Conservation (phyloP, 2,329 filamentous ascomycete species). For the Ilyonectria destructans region DNA sequence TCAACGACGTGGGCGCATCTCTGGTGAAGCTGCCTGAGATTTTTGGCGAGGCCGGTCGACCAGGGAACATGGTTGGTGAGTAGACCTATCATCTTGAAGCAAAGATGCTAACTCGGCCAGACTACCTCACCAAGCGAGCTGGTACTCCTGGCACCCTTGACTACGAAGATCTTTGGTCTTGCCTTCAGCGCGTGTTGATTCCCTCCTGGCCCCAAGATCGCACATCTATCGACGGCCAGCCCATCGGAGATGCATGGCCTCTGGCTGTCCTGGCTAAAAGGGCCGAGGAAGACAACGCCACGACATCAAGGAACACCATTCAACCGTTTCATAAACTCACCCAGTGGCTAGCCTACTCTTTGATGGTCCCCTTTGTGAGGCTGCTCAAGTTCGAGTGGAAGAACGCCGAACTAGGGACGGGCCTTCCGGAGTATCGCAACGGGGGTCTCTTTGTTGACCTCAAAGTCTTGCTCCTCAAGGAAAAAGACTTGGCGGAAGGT, state of each 20-base stretch:
- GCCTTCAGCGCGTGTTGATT: slow-evolving; percentile 62
- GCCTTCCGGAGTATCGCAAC: slow-evolving; percentile 81
- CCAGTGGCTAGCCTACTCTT: slow-evolving; percentile 82
- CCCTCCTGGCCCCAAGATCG: slow-evolving; percentile 66
- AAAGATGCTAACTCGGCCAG: slow-evolving; percentile 45
- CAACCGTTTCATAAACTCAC: slow-evolving; percentile 76
- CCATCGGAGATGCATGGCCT: slow-evolving; percentile 68
- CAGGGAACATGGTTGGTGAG: slow-evolving; percentile 64
- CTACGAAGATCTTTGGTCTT: slow-evolving; percentile 59
- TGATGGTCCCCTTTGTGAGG: slow-evolving; percentile 76
- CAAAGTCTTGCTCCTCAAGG: slow-evolving; percentile 68
- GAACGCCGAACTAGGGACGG: slow-evolving; percentile 73
- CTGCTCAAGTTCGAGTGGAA: slow-evolving; percentile 67
- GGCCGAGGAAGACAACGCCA: neutral
- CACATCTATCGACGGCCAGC: slow-evolving; percentile 64
- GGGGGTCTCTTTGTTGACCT: slow-evolving; percentile 78
- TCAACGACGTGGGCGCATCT: slow-evolving; percentile 61
- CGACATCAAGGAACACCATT: slow-evolving; percentile 49
- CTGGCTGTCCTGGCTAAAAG: slow-evolving; percentile 49
- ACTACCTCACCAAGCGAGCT: slow-evolving; percentile 55
- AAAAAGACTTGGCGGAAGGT: slow-evolving; percentile 60
- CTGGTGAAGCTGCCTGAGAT: slow-evolving; percentile 55
- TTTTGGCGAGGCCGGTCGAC: slow-evolving; percentile 61
- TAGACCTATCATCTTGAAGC: fast-evolving
- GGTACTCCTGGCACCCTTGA: slow-evolving; percentile 52